Evolutionary conservation across 345 rosid genomes (phyloP), one percentile per base, ranked within the genome.

Genomic region (Linum trigynum): DNA sequence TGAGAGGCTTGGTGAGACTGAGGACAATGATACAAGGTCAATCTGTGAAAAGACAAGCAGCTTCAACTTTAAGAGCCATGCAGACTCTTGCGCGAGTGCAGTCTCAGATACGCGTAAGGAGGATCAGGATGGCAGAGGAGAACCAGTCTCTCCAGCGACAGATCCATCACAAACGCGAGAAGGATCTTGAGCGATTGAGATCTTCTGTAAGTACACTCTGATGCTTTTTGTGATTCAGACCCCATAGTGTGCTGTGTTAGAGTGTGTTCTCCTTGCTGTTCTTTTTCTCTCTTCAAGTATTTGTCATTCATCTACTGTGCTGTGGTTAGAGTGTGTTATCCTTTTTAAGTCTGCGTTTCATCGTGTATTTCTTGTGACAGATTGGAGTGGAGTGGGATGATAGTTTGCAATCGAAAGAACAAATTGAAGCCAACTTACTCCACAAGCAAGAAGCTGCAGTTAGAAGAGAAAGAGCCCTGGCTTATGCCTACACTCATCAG

Each of bases 151-250:
- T 65, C 50, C 65, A 77, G 50, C 23, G 65, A 39, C 65, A 76
- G 79, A 78, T 89, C 74, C 94, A 87, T 71, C 91, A 81, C 61
- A 86, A 79, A 68, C 68, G 55, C 7, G 85, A 78, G 39, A 84
- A 77, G 62, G 87, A 84, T 56, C 65, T 72, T 32, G 76, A 86
- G 61, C 87, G 81, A 83, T 76, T 79, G 72, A 79, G 70, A 74
- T 67, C 10, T 71, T 55, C 4, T 23, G 39, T 59, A 10, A 59
- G 53, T 17, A 17, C 4, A 12, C 14, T 48, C 53, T 41, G 45
- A 0, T 41, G 45, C 9, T 41, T 41, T 41, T 8, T 41, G 5
- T 41, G 9, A 41, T 41, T 41, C 9, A 41, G 45, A 41, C 32
- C 32, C 32, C 32, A 41, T 4, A 41, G 9, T 41, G 45, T 41